Conservation (phyloP, 306 rosid genomes). For the Dalbergia oliveri region DNA sequence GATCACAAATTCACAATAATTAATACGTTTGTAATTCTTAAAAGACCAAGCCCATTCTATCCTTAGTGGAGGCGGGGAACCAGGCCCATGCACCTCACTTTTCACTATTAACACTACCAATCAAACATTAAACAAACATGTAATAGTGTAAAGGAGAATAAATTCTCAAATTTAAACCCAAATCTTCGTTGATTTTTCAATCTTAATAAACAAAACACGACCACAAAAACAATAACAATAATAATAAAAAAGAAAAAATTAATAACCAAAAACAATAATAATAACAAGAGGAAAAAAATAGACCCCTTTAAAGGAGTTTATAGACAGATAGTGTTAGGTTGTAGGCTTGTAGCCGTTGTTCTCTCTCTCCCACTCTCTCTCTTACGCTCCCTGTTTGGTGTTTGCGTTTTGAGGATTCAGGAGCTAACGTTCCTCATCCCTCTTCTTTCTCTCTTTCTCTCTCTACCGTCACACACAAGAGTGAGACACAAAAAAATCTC, state of each 20-base stretch:
- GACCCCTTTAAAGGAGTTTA: background rate
- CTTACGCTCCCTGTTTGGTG: background rate
- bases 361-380: background rate
- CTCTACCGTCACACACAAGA: background rate
- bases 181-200: background rate
- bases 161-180: slow-evolving; percentile 7
- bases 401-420: background rate
- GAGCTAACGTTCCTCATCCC: too few species aligned
- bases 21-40: background rate
- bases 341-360: background rate
- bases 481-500: background rate
- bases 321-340: background rate
- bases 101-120: background rate
- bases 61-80: background rate
- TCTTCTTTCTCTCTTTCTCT: background rate
- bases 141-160: background rate
- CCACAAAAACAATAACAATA: too few species aligned
- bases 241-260: too few species aligned
- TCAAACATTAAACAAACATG: background rate
- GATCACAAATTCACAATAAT: too few species aligned
- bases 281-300: background rate
- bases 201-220: background rate
- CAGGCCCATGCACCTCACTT: background rate
- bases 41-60: background rate
- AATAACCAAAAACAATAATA: background rate